Percentiles rank a stretch among this genome's conserved stretches.
phyloP scores from a whole-genome alignment of 2,329 filamentous ascomycete genomes.

The Amphichorda felina region DNA sequence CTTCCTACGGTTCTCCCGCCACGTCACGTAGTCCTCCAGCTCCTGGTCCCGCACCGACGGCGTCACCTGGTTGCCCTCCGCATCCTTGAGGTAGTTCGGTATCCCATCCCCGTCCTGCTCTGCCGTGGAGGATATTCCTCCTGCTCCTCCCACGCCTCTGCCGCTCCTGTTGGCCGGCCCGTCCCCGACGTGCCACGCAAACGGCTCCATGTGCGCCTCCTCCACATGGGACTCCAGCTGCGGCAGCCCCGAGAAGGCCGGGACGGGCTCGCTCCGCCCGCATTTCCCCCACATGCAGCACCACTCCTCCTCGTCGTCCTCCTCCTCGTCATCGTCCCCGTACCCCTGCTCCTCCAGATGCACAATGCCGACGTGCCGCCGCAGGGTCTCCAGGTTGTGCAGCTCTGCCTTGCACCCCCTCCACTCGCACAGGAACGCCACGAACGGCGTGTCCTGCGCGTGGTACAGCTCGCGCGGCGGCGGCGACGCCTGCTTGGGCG shows the following conservation, averaged over 20 bases:
- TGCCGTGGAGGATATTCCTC: too few relatives aligned
- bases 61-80: constrained; percentile 42
- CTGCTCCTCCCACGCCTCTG: constrained; percentile 9
- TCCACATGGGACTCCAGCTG: constrained; percentile 40
- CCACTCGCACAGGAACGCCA: constrained; percentile 51
- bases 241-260: not conserved
- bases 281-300: constrained; percentile 21
- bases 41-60: constrained; percentile 40
- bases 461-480: constrained; percentile 29
- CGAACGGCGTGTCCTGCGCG: constrained; percentile 28
- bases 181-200: constrained; percentile 48
- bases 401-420: constrained; percentile 44
- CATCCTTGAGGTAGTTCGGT: constrained; percentile 39
- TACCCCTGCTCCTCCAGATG: constrained; percentile 22
- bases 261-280: constrained; percentile 4
- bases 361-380: constrained; percentile 37
- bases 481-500: constrained; percentile 23
- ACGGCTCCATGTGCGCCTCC: constrained; percentile 35
- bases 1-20: constrained; percentile 28
- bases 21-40: constrained; percentile 34
- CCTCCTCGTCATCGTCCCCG: constrained; percentile 2
- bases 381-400: constrained; percentile 48
- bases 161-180: constrained; percentile 33
- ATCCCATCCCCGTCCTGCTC: constrained; percentile 10
- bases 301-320: not conserved